These are phyloP conservation scores for Trichosporon asahii DNA, from an alignment of 1,284 basidiomycete species.

Conservation along the genomic window DNA sequence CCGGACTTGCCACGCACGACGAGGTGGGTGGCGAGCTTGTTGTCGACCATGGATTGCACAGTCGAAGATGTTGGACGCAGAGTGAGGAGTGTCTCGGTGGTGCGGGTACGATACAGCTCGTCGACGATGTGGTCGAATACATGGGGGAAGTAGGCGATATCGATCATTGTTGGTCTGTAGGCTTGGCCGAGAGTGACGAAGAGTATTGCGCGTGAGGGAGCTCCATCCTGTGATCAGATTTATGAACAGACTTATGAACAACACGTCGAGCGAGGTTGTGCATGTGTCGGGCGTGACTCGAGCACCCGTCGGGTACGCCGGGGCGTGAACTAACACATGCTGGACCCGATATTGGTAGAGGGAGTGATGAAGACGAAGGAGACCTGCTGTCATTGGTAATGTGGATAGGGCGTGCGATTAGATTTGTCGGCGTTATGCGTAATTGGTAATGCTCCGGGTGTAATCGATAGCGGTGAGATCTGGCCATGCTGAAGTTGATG, in stretches of 20 bases:
- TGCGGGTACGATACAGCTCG: background rate
- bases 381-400: background rate
- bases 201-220: no score
- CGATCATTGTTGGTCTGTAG: background rate
- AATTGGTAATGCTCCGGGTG: background rate
- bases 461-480: background rate
- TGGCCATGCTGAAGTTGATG: background rate
- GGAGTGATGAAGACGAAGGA: background rate
- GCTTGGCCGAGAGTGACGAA: background rate
- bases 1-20: background rate
- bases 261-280: background rate
- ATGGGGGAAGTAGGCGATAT: background rate
- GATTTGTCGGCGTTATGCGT: background rate
- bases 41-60: background rate
- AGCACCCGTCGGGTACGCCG: background rate
- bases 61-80: background rate
- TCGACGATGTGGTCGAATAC: background rate
- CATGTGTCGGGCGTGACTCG: background rate
- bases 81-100: background rate
- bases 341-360: background rate
- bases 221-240: no score
- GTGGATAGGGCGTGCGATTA: background rate
- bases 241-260: background rate
- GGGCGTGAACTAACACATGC: background rate
- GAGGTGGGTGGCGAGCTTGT: background rate